phyloP scores from a whole-genome alignment of 108 stramenopile species.

The Chaetoceros muelleri region DNA sequence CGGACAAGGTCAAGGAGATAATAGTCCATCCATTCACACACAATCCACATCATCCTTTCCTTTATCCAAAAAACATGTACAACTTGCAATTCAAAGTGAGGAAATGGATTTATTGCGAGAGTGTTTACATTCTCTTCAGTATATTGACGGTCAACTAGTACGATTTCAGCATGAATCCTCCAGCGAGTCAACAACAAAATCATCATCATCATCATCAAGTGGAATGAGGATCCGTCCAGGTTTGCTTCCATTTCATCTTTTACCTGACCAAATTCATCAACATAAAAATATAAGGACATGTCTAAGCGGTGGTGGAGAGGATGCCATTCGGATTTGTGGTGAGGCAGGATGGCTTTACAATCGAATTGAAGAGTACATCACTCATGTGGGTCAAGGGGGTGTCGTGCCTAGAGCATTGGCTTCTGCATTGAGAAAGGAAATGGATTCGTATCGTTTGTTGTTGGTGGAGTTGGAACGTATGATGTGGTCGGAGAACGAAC shows the following conservation, averaged over 20 bases:
- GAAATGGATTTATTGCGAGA: conserved; percentile 35
- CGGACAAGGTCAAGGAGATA: no score
- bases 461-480: conserved; percentile 61
- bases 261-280: conserved; percentile 6
- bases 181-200: not conserved
- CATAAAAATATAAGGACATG: conserved; percentile 11
- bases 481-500: conserved; percentile 14
- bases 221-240: conserved; percentile 15
- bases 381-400: conserved; percentile 33
- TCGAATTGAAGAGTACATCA: conserved; percentile 37
- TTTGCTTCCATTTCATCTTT: conserved; percentile 3
- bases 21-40: not conserved
- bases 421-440: conserved; percentile 46
- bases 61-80: not conserved
- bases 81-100: conserved; percentile 24
- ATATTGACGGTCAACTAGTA: conserved; percentile 36
- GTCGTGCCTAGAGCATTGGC: conserved; percentile 64
- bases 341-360: conserved; percentile 83
- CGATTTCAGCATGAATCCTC: conserved; percentile 10
- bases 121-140: conserved; percentile 39
- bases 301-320: conserved; percentile 49
- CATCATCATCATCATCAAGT: conserved; percentile 14
- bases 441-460: conserved; percentile 55
- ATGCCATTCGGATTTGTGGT: conserved; percentile 59
- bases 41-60: not conserved